Conservation (phyloP, 2,329 filamentous ascomycete genomes). For the Cordyceps militaris region DNA sequence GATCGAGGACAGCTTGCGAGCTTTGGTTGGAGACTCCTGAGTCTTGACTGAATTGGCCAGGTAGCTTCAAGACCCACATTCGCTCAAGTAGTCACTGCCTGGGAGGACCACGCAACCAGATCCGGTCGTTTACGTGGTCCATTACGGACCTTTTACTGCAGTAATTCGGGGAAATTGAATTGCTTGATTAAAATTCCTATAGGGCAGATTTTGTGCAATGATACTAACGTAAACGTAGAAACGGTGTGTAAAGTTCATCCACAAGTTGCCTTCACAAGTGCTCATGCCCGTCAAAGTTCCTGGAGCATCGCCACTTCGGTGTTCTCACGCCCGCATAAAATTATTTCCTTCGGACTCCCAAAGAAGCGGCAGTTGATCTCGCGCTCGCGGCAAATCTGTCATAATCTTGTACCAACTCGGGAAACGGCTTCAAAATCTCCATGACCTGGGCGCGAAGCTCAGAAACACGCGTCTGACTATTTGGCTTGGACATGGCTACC, state of each 20-base stretch:
- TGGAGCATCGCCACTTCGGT: background rate
- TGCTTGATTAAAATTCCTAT: too few relatives aligned
- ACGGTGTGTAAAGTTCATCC: background rate
- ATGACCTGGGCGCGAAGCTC: constrained; percentile 20
- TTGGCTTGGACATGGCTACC: constrained; percentile 15
- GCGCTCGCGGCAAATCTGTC: constrained; percentile 18
- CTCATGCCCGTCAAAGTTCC: background rate
- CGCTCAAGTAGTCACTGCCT: constrained; percentile 1
- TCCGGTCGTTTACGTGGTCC: too few relatives aligned
- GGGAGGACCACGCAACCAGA: background rate
- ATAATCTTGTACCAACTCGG: constrained; percentile 23
- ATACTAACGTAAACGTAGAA: background rate
- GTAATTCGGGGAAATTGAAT: too few relatives aligned
- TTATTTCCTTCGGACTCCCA: background rate
- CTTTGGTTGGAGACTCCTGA: constrained; percentile 5
- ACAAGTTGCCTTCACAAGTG: too few relatives aligned
- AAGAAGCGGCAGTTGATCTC: background rate
- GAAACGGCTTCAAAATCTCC: constrained; percentile 21
- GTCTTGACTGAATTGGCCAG: constrained; percentile 7
- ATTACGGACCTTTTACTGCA: too few relatives aligned
- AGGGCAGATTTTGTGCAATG: too few relatives aligned
- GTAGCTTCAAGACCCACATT: constrained; percentile 6
- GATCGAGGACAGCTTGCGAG: constrained; percentile 10
- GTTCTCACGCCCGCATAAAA: background rate
- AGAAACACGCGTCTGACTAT: constrained; percentile 11